These are phyloP conservation scores for Saksenaea vasiformis DNA, from an alignment of 371 early-diverging fungal species.

Conservation along the genomic window DNA sequence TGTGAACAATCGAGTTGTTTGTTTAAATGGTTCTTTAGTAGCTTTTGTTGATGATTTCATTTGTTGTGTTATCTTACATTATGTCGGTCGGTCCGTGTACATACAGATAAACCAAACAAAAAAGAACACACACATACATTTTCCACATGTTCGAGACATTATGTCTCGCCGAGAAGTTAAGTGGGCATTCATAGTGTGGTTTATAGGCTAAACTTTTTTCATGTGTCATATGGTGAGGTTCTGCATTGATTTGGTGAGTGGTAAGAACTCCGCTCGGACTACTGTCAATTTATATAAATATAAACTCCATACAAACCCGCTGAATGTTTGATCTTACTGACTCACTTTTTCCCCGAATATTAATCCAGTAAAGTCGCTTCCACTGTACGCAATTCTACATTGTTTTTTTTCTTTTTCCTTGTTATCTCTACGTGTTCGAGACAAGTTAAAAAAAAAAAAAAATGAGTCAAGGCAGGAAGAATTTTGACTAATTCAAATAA, in stretches of 20 bases:
- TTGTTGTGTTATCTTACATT: neutral
- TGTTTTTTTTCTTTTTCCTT: neutral
- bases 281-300: conserved; percentile 1
- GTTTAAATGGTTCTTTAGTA: neutral
- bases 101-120: neutral
- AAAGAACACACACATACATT: neutral
- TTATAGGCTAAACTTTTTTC: neutral
- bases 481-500: neutral
- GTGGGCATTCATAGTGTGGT: too few species aligned
- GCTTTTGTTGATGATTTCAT: neutral
- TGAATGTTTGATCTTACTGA: neutral
- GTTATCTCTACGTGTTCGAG: neutral
- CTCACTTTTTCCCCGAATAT: neutral
- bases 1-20: neutral
- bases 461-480: neutral
- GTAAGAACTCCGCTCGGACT: neutral
- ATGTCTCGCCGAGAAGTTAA: too few species aligned
- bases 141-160: too few species aligned
- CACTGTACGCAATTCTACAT: neutral
- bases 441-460: neutral
- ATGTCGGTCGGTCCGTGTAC: too few species aligned
- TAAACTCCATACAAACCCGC: too few species aligned
- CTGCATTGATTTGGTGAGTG: neutral
- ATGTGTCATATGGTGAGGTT: conserved; percentile 1
- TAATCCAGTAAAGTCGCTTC: neutral